Percentiles rank a stretch among this genome's conserved stretches.
These are phyloP conservation scores for Odontarrhena argentea DNA, from an alignment of 345 rosid species.

Conservation along the genomic window DNA sequence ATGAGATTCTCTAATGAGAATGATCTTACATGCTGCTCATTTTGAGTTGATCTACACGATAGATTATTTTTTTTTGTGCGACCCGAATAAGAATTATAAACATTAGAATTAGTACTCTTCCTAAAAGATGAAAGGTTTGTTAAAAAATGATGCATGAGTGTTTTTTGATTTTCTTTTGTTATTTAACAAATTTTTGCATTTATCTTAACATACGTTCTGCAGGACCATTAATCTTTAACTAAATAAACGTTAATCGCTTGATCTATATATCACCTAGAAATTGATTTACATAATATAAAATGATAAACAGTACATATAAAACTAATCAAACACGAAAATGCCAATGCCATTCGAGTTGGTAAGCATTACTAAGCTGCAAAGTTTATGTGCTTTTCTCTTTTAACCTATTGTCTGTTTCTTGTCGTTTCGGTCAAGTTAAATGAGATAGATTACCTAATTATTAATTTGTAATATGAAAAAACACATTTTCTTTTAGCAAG, in stretches of 20 bases:
- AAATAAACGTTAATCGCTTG: not conserved
- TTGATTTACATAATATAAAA: not conserved
- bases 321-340: conserved; percentile 7
- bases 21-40: not conserved
- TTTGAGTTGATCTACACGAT: not conserved
- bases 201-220: too few relatives aligned
- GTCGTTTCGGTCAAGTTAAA: conserved; percentile 9
- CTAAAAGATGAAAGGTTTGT: not conserved
- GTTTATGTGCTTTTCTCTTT: conserved; percentile 28
- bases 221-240: not conserved
- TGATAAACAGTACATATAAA: conserved; percentile 6
- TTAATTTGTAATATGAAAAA: not conserved
- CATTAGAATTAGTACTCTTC: not conserved
- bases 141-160: not conserved
- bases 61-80: not conserved
- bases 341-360: conserved; percentile 37
- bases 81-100: not conserved
- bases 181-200: too few relatives aligned
- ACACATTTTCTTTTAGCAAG: not conserved
- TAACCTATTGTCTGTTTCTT: not conserved
- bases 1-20: too few relatives aligned
- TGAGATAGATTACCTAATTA: not conserved
- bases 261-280: not conserved
- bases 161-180: too few relatives aligned
- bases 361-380: conserved; percentile 30